Conservation (phyloP, 805 yeast genomes). For the Candida quercuum region DNA sequence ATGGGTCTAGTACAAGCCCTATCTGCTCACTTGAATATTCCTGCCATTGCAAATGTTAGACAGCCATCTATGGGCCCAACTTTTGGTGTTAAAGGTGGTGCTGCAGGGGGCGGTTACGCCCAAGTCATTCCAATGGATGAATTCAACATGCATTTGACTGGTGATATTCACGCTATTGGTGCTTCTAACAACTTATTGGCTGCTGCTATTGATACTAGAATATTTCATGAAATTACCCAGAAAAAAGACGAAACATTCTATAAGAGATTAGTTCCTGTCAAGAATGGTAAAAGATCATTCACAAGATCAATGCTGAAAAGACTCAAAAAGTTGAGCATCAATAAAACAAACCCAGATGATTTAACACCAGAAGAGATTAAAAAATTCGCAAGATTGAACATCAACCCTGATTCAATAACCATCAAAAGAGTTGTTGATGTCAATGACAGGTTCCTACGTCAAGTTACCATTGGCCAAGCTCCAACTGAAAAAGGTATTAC, state of each 20-base stretch:
- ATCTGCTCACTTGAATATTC: constrained; percentile 66
- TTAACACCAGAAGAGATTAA: constrained; percentile 64
- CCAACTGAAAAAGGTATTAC: constrained; percentile 74
- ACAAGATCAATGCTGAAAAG: constrained; percentile 64
- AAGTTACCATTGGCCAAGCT: constrained; percentile 74
- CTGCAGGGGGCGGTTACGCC: constrained; percentile 87
- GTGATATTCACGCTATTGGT: constrained; percentile 81
- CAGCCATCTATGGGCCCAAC: constrained; percentile 91
- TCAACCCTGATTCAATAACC: constrained; percentile 75
- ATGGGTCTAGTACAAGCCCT: constrained; percentile 78
- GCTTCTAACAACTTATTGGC: constrained; percentile 78
- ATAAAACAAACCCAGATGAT: constrained; percentile 66
- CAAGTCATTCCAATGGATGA: constrained; percentile 89
- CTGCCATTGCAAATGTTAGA: constrained; percentile 76
- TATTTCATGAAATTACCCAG: constrained; percentile 78
- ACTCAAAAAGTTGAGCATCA: constrained; percentile 61
- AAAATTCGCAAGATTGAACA: constrained; percentile 62
- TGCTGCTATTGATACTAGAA: constrained; percentile 83
- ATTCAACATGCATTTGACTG: constrained; percentile 80
- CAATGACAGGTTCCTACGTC: constrained; percentile 76
- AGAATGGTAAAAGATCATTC: constrained; percentile 65
- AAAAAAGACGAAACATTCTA: constrained; percentile 64
- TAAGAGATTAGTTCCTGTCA: constrained; percentile 69
- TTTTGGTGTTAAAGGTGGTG: constrained; percentile 86
- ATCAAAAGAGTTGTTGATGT: constrained; percentile 84